phyloP scores from a whole-genome alignment of 176 grass and related monocot species.

The Ananas comosus region DNA sequence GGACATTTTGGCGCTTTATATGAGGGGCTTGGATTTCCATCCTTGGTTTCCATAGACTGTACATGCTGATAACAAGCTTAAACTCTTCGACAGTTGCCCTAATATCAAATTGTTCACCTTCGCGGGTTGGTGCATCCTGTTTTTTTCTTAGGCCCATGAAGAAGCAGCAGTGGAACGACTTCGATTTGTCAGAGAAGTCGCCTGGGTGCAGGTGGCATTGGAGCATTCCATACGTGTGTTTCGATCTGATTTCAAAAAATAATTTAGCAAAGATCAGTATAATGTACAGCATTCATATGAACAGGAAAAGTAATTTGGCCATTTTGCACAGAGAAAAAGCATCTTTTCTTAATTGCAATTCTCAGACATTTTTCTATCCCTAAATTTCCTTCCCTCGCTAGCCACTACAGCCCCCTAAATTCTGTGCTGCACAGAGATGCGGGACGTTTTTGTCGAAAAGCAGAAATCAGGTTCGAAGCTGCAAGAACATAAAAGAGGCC shows the following conservation, averaged over 20 bases:
- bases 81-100: constrained; percentile 82
- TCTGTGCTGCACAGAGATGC: too few species aligned
- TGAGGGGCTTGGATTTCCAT: constrained; percentile 83
- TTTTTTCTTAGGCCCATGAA: constrained; percentile 83
- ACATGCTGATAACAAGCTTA: constrained; percentile 44
- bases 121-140: constrained; percentile 45
- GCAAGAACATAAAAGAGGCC: too few species aligned
- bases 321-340: too few species aligned
- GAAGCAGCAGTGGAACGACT: constrained; percentile 50
- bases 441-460: too few species aligned
- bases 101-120: constrained; percentile 80
- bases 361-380: too few species aligned
- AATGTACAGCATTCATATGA: too few species aligned
- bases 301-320: too few species aligned
- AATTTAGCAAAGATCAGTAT: background rate
- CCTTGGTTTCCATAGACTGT: constrained; percentile 43
- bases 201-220: constrained; percentile 64
- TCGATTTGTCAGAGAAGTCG: constrained; percentile 59
- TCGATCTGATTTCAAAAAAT: constrained; percentile 44
- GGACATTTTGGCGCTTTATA: constrained; percentile 71
- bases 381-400: too few species aligned
- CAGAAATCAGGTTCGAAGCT: too few species aligned
- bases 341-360: too few species aligned
- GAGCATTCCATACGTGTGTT: constrained; percentile 53
- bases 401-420: too few species aligned